Conservation (phyloP, 768 basidiomycete species). For the Termitomyces sp. region DNA sequence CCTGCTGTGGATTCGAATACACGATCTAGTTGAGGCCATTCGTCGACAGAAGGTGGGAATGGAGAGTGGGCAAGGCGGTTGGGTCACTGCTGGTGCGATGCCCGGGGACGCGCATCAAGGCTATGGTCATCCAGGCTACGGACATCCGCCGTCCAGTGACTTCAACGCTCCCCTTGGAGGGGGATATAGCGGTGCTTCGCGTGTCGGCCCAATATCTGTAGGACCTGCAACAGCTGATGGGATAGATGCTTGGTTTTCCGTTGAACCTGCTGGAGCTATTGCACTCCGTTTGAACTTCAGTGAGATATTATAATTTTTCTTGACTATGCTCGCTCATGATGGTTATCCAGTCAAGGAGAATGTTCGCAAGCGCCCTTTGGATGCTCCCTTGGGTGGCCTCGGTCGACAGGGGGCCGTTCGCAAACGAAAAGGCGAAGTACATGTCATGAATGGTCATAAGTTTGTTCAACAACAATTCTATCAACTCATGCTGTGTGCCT, state of each 20-base stretch:
- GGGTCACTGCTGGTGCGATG: slow-evolving; percentile 95
- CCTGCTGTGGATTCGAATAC: slow-evolving; percentile 90
- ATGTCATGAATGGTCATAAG: slow-evolving; percentile 99
- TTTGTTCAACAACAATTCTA: slow-evolving; percentile 98
- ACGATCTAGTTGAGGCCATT: slow-evolving; percentile 89
- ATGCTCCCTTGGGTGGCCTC: slow-evolving; percentile 78
- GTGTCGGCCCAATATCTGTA: slow-evolving; percentile 28
- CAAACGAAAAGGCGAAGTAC: slow-evolving; percentile 96
- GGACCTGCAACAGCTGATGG: slow-evolving; percentile 57
- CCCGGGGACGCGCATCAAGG: slow-evolving; percentile 48
- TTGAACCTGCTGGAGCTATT: slow-evolving; percentile 96
- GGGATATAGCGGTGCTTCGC: slow-evolving; percentile 41
- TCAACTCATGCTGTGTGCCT: slow-evolving; percentile 96
- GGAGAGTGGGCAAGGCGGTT: slow-evolving; percentile 84
- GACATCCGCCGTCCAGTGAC: slow-evolving; percentile 32
- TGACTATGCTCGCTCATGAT: slow-evolving; percentile 10
- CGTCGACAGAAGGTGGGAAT: slow-evolving; percentile 87
- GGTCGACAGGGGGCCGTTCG: slow-evolving; percentile 97
- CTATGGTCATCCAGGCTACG: slow-evolving; percentile 20
- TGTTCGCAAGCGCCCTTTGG: slow-evolving; percentile 91
- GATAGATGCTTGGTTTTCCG: slow-evolving; percentile 95
- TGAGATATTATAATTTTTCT: slow-evolving; percentile 34
- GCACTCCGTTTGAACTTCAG: slow-evolving; percentile 87
- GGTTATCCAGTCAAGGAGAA: slow-evolving; percentile 85
- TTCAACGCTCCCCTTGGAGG: slow-evolving; percentile 47